These are phyloP conservation scores for Mycena rebaudengoi DNA, from an alignment of 768 basidiomycete species.

Conservation along the genomic window DNA sequence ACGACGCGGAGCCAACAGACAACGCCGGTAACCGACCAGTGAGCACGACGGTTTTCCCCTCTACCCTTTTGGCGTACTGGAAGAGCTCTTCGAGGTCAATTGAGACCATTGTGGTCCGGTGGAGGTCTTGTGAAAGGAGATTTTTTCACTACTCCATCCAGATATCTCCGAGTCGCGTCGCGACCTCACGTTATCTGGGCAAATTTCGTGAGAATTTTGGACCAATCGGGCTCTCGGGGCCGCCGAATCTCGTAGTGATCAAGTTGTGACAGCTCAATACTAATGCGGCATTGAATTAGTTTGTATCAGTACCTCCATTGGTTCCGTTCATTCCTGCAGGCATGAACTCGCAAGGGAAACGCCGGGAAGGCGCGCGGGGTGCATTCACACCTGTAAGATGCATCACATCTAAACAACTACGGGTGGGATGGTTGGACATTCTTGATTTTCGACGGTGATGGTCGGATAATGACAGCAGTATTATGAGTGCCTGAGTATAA, in stretches of 20 bases:
- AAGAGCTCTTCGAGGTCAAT: slow-evolving; percentile 46
- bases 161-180: not conserved
- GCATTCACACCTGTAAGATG: not conserved
- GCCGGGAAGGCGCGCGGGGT: not conserved
- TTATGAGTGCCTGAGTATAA: slow-evolving; percentile 3
- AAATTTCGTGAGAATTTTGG: no score
- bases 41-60: slow-evolving; percentile 59
- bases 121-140: not conserved
- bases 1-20: not conserved
- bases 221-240: no score
- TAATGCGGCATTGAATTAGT: not conserved
- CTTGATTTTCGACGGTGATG: slow-evolving; percentile 4
- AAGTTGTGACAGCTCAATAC: slow-evolving; percentile 1
- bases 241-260: no score
- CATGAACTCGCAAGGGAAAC: not conserved
- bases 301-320: slow-evolving; percentile 1
- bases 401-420: slow-evolving; percentile 1
- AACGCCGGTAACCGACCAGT: slow-evolving; percentile 48
- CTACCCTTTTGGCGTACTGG: slow-evolving; percentile 47
- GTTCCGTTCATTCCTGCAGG: slow-evolving; percentile 1
- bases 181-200: slow-evolving; percentile 1
- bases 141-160: slow-evolving; percentile 1
- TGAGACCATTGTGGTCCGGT: not conserved
- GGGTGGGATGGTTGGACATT: slow-evolving; percentile 1
- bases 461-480: not conserved